These are phyloP conservation scores for Mycena albidolilacea DNA, from an alignment of 768 basidiomycete genomes.

Conservation along the genomic window DNA sequence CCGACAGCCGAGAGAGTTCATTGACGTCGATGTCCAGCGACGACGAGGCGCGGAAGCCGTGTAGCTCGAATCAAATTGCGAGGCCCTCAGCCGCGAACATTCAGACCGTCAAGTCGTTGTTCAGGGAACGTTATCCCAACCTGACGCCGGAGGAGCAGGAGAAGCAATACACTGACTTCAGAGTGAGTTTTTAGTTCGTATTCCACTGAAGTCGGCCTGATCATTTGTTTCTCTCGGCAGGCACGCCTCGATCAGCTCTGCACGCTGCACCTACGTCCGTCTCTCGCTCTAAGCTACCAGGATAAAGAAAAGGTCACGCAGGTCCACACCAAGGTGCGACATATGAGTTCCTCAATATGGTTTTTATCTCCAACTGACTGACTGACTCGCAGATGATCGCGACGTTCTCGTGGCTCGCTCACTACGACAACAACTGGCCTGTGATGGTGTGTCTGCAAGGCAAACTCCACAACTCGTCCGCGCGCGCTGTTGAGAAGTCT, in stretches of 20 bases:
- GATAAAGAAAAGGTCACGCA: too few relatives aligned
- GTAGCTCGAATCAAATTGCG: not conserved
- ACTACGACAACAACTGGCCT: not conserved
- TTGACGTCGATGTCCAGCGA: conserved; percentile 1
- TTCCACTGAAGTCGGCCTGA: too few relatives aligned
- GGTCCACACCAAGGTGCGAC: too few relatives aligned
- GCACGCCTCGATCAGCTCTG: too few relatives aligned
- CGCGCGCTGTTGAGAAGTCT: not conserved
- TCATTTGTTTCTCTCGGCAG: too few relatives aligned
- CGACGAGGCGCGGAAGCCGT: not conserved
- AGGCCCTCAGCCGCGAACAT: conserved; percentile 21
- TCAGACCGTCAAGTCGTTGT: conserved; percentile 9
- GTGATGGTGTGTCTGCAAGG: not conserved
- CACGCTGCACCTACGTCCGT: too few relatives aligned
- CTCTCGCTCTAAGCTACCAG: too few relatives aligned
- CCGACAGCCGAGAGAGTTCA: conserved; percentile 14
- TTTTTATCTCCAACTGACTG: too few relatives aligned
- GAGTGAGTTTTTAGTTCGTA: too few relatives aligned
- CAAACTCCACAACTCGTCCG: not conserved
- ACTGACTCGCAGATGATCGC: too few relatives aligned
- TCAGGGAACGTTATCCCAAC: conserved; percentile 8
- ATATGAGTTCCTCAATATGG: too few relatives aligned
- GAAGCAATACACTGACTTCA: not conserved
- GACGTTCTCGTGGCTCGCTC: too few relatives aligned
- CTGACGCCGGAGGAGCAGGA: conserved; percentile 8